phyloP scores from a whole-genome alignment of 192 early-diverging fungal species.

The Backusella psychrophila region DNA sequence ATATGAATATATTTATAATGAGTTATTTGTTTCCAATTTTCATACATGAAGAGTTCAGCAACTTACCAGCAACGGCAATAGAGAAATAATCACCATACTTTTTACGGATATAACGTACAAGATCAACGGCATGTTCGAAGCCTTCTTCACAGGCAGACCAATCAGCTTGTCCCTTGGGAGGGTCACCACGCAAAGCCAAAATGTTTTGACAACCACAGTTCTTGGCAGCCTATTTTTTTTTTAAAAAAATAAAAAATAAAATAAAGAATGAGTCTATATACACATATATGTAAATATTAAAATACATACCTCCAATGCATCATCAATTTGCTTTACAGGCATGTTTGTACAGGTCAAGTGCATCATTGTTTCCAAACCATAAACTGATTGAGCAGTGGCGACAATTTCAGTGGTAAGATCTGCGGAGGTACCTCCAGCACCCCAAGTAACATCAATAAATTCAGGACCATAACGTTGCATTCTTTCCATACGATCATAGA shows the following conservation, averaged over 20 bases:
- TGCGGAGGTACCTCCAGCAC: conserved; percentile 87
- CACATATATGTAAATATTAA: not conserved
- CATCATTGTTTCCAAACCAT: conserved; percentile 96
- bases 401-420: conserved; percentile 89
- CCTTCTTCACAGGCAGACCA: conserved; percentile 86
- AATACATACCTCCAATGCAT: conserved; percentile 64
- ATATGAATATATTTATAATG: not conserved
- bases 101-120: conserved; percentile 88
- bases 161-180: conserved; percentile 78
- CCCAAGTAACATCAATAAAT: conserved; percentile 87
- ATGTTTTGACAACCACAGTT: conserved; percentile 95
- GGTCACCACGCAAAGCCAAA: conserved; percentile 93
- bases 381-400: conserved; percentile 86
- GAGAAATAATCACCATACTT: conserved; percentile 94
- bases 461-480: conserved; percentile 91
- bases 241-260: conserved; percentile 3
- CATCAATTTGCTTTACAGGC: conserved; percentile 84
- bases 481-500: conserved; percentile 96
- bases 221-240: conserved; percentile 66
- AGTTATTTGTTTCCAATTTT: not conserved
- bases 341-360: conserved; percentile 99
- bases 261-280: not conserved
- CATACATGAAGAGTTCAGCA: not conserved
- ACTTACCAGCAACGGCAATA: conserved; percentile 86
- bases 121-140: conserved; percentile 83